phyloP scores from a whole-genome alignment of 2,329 filamentous ascomycete genomes.

The Fusarium sp. region DNA sequence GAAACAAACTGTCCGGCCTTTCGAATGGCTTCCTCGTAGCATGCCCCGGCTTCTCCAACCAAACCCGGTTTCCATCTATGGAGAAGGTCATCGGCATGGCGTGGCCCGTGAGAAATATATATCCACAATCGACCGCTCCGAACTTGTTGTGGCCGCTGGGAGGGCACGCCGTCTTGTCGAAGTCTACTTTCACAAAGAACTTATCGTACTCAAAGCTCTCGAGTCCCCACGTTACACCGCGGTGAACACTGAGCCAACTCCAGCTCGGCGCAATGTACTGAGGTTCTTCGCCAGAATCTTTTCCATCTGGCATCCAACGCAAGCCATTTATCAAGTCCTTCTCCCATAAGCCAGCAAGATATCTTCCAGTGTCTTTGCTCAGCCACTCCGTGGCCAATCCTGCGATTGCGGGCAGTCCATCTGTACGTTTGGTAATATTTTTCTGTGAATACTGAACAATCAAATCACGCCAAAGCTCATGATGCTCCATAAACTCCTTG shows the following conservation, averaged over 20 bases:
- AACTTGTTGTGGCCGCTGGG: slow-evolving; percentile 24
- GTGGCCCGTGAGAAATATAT: slow-evolving; percentile 40
- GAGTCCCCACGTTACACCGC: slow-evolving; percentile 40
- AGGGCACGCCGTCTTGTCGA: slow-evolving; percentile 24
- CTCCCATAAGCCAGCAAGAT: slow-evolving; percentile 47
- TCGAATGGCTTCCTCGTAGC: slow-evolving; percentile 6
- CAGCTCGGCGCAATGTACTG: slow-evolving; percentile 42
- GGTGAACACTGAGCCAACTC: slow-evolving; percentile 47
- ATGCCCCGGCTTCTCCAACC: slow-evolving; percentile 18
- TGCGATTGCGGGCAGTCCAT: slow-evolving; percentile 44
- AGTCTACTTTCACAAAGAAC: slow-evolving; percentile 29
- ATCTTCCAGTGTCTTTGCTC: slow-evolving; percentile 29
- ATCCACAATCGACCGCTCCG: slow-evolving; percentile 33
- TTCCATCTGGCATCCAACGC: slow-evolving; percentile 38
- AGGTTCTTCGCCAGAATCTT: not conserved
- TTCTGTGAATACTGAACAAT: slow-evolving; percentile 44
- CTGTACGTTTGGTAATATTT: slow-evolving; percentile 37
- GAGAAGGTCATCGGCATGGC: slow-evolving; percentile 24
- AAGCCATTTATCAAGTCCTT: slow-evolving; percentile 33
- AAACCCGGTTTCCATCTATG: slow-evolving; percentile 1
- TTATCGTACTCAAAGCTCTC: slow-evolving; percentile 19
- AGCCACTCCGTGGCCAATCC: slow-evolving; percentile 43
- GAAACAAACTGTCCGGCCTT: slow-evolving; percentile 35
- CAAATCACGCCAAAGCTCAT: slow-evolving; percentile 44
- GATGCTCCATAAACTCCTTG: slow-evolving; percentile 24